Base-by-base conservation (phyloP, 768 basidiomycete genomes). In the Podaxis mareebaensis region DNA sequence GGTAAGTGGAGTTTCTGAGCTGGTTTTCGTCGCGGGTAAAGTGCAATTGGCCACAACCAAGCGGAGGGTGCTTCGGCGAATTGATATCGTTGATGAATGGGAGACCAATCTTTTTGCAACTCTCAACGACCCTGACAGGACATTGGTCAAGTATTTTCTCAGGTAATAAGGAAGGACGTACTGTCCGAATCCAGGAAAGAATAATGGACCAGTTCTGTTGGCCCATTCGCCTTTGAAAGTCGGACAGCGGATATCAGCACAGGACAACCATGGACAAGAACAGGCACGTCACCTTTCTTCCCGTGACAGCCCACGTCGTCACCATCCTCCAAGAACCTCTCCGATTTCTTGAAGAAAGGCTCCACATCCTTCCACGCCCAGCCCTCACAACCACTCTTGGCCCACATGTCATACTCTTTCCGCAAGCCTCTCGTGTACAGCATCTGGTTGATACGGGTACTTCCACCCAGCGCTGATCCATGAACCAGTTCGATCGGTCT, bases 301-400 rank as follows among this genome's bases (percentile, higher is more conserved):
- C 48, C 64, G 55, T 51, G 52, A 15, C 6, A 61, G 12, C 63
- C 26, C 5, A 46, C 39, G 24, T 64, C 61, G 51, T 48, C 53
- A 28, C 53, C 46, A 17, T 56, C 53, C 15, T 42, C 38, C 13
- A 63, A 38, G 66, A 79, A 91, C 22, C 75, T 79, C 71, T 92
- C 90, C 44, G 91, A 89, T 71, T 89, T 91, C 40, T 71, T 79
- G 68, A 91, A 87, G 66, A 89, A 91, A 85, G 74, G 69, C 56
- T 77, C 73, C 58, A 91, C 76, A 56, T 84, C 79, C 60, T 82
- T 77, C 78, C 80, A 87, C 15, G 83, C 73, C 87, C 87, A 92
- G 13, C 82, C 81, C 10, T 82, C 74, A 53, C 89, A 86, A 4
- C 79, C 83, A 11, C 77, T 79, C 84, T 82, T 82, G 76, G 56